Conservation (phyloP, 345 rosid species). For the Salix brachista region DNA sequence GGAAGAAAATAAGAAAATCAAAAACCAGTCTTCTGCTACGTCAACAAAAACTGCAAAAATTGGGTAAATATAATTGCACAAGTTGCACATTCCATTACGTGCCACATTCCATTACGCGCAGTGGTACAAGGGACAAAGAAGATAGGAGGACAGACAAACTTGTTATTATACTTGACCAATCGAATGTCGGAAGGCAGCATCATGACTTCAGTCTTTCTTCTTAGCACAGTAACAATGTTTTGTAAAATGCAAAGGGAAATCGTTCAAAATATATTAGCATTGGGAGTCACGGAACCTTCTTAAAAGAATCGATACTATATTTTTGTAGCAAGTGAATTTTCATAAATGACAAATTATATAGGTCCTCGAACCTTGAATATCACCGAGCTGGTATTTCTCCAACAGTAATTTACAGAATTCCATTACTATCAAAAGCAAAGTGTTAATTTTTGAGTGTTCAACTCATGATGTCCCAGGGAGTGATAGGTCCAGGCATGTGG, state of each 20-base stretch:
- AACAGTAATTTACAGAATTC: background rate
- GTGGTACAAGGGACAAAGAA: too few relatives aligned
- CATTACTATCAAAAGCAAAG: background rate
- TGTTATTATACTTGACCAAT: too few relatives aligned
- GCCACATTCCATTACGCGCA: too few relatives aligned
- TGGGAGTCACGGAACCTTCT: background rate
- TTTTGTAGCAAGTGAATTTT: background rate
- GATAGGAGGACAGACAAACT: too few relatives aligned
- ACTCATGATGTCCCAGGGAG: background rate
- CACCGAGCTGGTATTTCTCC: background rate
- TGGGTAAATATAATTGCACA: too few relatives aligned
- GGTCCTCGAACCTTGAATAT: background rate
- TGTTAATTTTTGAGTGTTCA: background rate
- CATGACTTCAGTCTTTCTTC: background rate
- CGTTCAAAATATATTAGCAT: background rate
- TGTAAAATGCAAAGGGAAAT: background rate
- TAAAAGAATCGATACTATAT: background rate
- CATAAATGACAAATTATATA: background rate
- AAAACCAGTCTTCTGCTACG: too few relatives aligned
- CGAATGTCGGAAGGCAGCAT: background rate
- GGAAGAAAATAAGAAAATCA: too few relatives aligned
- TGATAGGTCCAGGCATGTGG: background rate
- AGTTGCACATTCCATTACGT: too few relatives aligned
- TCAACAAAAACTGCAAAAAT: too few relatives aligned
- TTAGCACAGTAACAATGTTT: background rate